Evolutionary conservation across 805 yeast species (phyloP).

Genomic region (Candida saitoana): DNA sequence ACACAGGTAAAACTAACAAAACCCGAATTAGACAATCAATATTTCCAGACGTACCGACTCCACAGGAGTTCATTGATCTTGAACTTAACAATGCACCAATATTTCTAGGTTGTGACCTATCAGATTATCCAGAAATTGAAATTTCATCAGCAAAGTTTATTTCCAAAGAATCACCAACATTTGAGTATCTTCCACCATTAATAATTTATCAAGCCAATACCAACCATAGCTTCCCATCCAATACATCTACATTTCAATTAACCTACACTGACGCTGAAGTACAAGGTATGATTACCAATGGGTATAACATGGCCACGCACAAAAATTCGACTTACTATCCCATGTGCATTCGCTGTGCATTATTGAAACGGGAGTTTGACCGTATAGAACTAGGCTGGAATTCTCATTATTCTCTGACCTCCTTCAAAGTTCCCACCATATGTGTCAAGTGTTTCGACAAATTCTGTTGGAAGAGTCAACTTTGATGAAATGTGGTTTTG

Average conservation of each 20-base stretch:
- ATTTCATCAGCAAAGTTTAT: not conserved
- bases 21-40: conserved; percentile 11
- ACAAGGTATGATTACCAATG: conserved; percentile 45
- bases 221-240: conserved; percentile 40
- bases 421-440: conserved; percentile 11
- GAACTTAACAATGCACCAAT: conserved; percentile 25
- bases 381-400: conserved; percentile 13
- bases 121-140: conserved; percentile 22
- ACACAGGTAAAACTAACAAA: not conserved
- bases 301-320: conserved; percentile 47
- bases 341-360: conserved; percentile 54
- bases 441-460: conserved; percentile 16
- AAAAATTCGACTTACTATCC: conserved; percentile 41
- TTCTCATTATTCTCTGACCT: not conserved
- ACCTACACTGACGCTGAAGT: conserved; percentile 45
- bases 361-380: conserved; percentile 51
- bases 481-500: not conserved
- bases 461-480: conserved; percentile 15
- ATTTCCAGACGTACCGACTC: conserved; percentile 37
- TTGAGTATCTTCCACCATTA: conserved; percentile 46
- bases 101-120: conserved; percentile 42
- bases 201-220: conserved; percentile 50
- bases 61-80: conserved; percentile 16
- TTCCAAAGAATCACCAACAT: not conserved
- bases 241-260: conserved; percentile 57